These are phyloP conservation scores for Musa balbisiana DNA, from an alignment of 202 grass and related monocot genomes.

Conservation along the genomic window DNA sequence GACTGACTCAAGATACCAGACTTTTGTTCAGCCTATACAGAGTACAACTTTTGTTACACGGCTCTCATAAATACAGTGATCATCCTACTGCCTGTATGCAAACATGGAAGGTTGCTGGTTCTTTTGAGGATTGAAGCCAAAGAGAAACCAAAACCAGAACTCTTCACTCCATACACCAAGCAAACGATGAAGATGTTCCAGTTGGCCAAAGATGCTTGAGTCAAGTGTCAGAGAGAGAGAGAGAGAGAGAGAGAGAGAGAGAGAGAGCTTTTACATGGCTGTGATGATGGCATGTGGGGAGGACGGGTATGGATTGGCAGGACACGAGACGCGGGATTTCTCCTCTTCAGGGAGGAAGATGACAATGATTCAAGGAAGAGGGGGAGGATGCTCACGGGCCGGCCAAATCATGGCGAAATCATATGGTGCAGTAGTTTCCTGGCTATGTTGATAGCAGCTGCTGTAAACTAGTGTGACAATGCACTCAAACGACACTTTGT, in stretches of 20 bases:
- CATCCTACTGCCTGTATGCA: too few species aligned
- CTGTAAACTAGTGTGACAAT: too few species aligned
- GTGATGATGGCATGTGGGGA: constrained; percentile 14
- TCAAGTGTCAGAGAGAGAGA: too few species aligned
- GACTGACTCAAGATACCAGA: not conserved
- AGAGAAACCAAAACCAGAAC: not conserved
- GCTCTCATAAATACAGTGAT: too few species aligned
- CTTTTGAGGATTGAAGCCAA: not conserved
- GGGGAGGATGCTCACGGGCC: not conserved
- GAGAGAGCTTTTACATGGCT: not conserved
- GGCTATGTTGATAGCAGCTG: constrained; percentile 14
- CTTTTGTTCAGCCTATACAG: too few species aligned
- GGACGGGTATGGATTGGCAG: not conserved
- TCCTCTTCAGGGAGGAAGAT: not conserved
- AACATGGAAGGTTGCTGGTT: not conserved
- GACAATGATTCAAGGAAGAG: not conserved
- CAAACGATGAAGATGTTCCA: too few species aligned
- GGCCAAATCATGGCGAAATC: too few species aligned
- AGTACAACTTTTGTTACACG: too few species aligned
- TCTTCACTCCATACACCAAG: not conserved
- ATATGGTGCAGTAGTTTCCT: not conserved
- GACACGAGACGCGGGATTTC: not conserved
- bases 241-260: not conserved
- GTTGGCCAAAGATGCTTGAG: too few species aligned
- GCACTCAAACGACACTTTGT: too few species aligned